Percentiles rank a stretch among this genome's conserved stretches.
Evolutionary conservation across 2,329 filamentous ascomycete species (phyloP).

Genomic region (Ceratocystis variospora): DNA sequence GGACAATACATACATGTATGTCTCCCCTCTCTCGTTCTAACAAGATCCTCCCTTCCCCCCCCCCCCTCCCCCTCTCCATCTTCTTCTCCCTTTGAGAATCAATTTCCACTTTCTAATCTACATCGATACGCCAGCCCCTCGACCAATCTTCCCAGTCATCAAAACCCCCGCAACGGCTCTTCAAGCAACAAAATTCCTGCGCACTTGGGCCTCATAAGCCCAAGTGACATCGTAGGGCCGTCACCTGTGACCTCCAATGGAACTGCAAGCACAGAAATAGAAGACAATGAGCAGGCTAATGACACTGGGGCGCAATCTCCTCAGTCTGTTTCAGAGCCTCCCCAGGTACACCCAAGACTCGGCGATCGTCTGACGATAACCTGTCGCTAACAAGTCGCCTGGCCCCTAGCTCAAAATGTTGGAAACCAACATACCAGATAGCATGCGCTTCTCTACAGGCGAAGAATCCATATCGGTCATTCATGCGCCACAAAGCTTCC

Average conservation of each 20-base stretch:
- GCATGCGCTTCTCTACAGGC: constrained; percentile 44
- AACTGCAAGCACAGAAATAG: constrained; percentile 71
- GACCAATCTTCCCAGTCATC: constrained; percentile 28
- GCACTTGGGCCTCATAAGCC: constrained; percentile 44
- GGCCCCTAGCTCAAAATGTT: constrained; percentile 30
- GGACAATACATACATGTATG: background rate
- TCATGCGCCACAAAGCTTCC: constrained; percentile 73
- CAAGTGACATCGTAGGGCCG: constrained; percentile 60
- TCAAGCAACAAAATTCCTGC: constrained; percentile 34
- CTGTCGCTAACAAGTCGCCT: background rate
- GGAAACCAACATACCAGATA: constrained; percentile 43
- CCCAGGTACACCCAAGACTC: constrained; percentile 10
- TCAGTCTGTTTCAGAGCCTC: constrained; percentile 8
- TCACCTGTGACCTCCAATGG: constrained; percentile 77
- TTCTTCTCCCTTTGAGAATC: background rate
- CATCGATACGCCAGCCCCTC: constrained; percentile 30
- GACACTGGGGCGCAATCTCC: constrained; percentile 31
- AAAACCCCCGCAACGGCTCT: constrained; percentile 39
- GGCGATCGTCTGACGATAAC: background rate
- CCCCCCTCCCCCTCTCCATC: background rate
- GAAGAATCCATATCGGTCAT: constrained; percentile 84
- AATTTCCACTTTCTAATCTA: background rate
- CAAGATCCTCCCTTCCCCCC: too few species aligned
- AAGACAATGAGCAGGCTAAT: constrained; percentile 53
- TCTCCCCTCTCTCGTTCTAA: background rate